Base-by-base conservation (phyloP, 441 rosid genomes). In the Gossypium trilobum region DNA sequence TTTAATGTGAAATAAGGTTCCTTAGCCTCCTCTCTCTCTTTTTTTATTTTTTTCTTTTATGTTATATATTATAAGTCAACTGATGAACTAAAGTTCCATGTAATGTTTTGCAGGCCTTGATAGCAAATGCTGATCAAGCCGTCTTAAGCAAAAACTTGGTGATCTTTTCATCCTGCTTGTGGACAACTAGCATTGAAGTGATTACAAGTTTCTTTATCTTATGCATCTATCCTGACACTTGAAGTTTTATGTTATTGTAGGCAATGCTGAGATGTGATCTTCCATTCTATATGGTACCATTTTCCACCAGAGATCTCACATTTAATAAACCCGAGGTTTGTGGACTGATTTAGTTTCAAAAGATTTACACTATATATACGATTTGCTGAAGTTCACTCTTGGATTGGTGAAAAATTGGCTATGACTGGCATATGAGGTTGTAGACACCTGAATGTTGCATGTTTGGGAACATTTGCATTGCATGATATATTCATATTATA, bases 251-350 rank as follows among this genome's bases (percentile, higher is more conserved):
- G 1, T 73, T 68, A 59, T 83, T 74, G 72, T 86, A 95, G 99
- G 97, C 97, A 72, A 72, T 89, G 74, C 82, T 95, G 58, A 86
- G 97, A 36, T 82, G 85, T 67, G 97, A 95, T 86, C 97, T 95
- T 73, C 97, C 97, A 16, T 82, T 73, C 75, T 92, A 90, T 80
- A 89, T 95, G 79, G 96, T 92, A 39, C 99, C 99, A n/a, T 91
- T 90, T 83, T 78, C 81, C 13, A 81, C 89, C 2, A 52, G 55
- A 54, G 97, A 95, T 78, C 85, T 95, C 50, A 23, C 27, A 19
- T 92, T 95, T 75, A 80, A 73, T 77, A 95, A 81, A 76, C 99
- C 99, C 2, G 86, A 92, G 99, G 97, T 92, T 78, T 51, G 97
- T 81, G 29, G 68, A 57, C 71, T 20, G 23, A 4, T 27, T 68